phyloP scores from a whole-genome alignment of 164 flowering plant genomes.

The Vitis rupestris region DNA sequence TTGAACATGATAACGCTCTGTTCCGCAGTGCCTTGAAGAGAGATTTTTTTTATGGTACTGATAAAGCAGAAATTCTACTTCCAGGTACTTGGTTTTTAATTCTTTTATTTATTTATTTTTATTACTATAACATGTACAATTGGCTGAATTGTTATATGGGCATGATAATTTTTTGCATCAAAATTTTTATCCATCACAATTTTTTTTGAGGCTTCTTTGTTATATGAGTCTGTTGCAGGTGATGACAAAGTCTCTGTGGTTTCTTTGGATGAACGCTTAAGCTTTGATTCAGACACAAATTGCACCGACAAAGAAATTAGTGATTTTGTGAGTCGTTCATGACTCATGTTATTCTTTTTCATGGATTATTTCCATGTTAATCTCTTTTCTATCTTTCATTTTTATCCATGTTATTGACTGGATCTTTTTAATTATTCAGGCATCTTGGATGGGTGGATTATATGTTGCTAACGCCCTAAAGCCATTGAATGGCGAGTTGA shows the following conservation, averaged over 20 bases:
- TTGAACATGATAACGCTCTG: conserved; percentile 19
- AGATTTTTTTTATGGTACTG: conserved; percentile 33
- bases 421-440: conserved; percentile 37
- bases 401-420: not conserved
- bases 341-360: conserved; percentile 1
- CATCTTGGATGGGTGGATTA: conserved; percentile 84
- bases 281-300: conserved; percentile 28
- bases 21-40: conserved; percentile 38
- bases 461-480: conserved; percentile 42
- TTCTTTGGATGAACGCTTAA: conserved; percentile 44
- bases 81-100: conserved; percentile 45
- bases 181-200: not conserved
- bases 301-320: conserved; percentile 52
- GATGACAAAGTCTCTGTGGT: conserved; percentile 55
- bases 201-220: not conserved
- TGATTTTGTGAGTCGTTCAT: conserved; percentile 53
- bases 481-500: conserved; percentile 55
- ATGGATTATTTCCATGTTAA: not conserved
- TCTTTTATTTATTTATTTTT: too few species aligned
- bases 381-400: not conserved
- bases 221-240: conserved; percentile 37
- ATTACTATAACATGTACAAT: not conserved
- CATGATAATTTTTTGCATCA: not conserved
- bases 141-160: not conserved
- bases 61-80: conserved; percentile 56